Evolutionary conservation across 345 rosid genomes (phyloP), one percentile per base, ranked within the genome.

Genomic region (Euphorbia lathyris): DNA sequence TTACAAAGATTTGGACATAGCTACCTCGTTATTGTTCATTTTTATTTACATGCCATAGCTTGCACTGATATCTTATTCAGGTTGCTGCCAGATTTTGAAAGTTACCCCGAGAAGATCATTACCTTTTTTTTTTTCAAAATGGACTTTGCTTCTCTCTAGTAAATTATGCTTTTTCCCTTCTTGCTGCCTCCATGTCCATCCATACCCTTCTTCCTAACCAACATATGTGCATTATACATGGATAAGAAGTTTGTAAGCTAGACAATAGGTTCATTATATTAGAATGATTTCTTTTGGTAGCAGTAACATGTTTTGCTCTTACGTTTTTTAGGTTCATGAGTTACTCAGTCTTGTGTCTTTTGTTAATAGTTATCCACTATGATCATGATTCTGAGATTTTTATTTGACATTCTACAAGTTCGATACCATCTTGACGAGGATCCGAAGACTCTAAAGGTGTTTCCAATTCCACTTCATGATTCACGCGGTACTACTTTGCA

Each of bases 381-480:
- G 5, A 26, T 65, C 27, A 50, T 65, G 22, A 32, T 65, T 14
- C 78, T 77, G 58, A 75, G 43, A 30, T 66, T 65, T 61, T 74
- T 43, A 34, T 4, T 72, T 61, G 61, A 69, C 45, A 70, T 42
- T 73, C 61, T 63, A 70, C 79, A 73, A 92, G 99, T 96, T 38
- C 96, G 94, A 19, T 96, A 92, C 72, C 97, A 92, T 79, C 87
- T 96, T 56, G 97, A 92, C 68, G 98, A 96, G 92, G 99, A 96
- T 78, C 97, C 99, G 3, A 96, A 96, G 88, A 83, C 91, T 59
- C 68, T 96, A 82, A 92, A 89, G 83, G 91, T 84, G 71, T 89
- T 90, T 74, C 91, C 90, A 11, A 96, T 90, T 69, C 96, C 96
- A 19, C 87, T 86, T 29, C 86, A 68, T 52, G 92, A 88, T 80